Conservation (phyloP, 23 red algal genomes). For the Gracilaria gracilis region DNA sequence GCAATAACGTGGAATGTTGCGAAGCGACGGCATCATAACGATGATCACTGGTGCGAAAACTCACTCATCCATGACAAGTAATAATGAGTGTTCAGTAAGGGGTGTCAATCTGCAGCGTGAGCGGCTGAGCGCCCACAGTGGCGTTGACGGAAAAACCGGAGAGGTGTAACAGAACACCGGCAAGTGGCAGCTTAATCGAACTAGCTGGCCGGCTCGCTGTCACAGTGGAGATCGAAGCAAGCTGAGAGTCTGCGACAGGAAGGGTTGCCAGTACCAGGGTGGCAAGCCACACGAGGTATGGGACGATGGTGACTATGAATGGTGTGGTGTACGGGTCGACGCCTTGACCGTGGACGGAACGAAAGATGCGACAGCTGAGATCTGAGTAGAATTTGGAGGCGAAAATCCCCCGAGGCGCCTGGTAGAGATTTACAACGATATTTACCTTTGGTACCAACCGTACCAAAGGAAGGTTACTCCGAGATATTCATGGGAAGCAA, state of each 20-base stretch:
- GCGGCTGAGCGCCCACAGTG: constrained; percentile 58
- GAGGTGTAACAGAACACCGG: constrained; percentile 63
- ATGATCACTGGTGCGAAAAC: constrained; percentile 55
- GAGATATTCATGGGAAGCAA: too few species aligned
- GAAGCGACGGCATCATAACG: constrained; percentile 61
- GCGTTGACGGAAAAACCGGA: constrained; percentile 66
- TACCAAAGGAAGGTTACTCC: too few species aligned
- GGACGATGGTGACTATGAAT: neutral
- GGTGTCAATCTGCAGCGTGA: constrained; percentile 58
- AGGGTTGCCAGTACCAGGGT: neutral
- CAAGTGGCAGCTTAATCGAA: constrained; percentile 25
- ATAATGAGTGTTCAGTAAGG: constrained; percentile 48
- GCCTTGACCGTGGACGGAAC: neutral
- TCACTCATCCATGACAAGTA: constrained; percentile 47
- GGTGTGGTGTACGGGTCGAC: neutral
- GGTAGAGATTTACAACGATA: too few species aligned
- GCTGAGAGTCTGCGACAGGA: neutral
- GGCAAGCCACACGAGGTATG: neutral
- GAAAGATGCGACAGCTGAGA: neutral
- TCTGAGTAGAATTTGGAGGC: neutral
- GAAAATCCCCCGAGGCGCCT: neutral
- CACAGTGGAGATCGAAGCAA: neutral
- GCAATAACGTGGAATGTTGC: constrained; percentile 21
- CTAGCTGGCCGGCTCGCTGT: neutral
- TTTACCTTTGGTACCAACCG: too few species aligned